Base-by-base conservation (phyloP, 495 filamentous ascomycete genomes). In the Clohesyomyces aquaticus region DNA sequence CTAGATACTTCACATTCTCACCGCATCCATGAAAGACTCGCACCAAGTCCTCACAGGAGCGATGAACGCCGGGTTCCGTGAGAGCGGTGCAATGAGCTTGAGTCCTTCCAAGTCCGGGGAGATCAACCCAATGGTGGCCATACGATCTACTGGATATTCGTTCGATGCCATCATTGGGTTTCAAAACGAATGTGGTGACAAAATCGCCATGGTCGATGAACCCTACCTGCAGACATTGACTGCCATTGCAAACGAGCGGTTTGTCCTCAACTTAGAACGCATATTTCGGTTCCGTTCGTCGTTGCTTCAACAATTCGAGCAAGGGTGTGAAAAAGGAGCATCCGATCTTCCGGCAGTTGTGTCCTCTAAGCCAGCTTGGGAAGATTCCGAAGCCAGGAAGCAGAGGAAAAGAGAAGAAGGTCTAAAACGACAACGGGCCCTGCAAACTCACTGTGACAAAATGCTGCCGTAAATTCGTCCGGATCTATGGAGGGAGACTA, bases 1-100 rank as follows among this genome's bases (percentile, higher is more conserved):
- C 16, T 32, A 96, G 92, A 96, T 97, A 66, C 82, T 98, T 2
- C 93, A 98, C 65, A 80, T 98, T 45, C 80, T 93, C 67, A 84
- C 91, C 0, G 83, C 89, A 3, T 91, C 87, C 1, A 80, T 85
- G 0, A 73, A 83, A 49, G 83, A 90, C 65, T 91, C 93, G 2
- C 87, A 94, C 43, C 71, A 79, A 8, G 80, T 93, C 6, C 78
- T 96, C 28, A 79, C 82, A 12, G 88, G 88, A 12, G 93, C 88
- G 3, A 78, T 94, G 4, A 83, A 85, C 57, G 86, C 90, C 10
- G 93, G 92, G 0, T 96, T 96, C 71, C 85, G 93, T 46, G 93
- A 98, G 77, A 92, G 88, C 55, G 93, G 93, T n/a, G 83, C 83
- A 4, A 69, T 86, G 49, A 83, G 78, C 61, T 75, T 87, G 25